Conservation (phyloP, 805 yeast species). For the Saturnispora serradocipensis region DNA sequence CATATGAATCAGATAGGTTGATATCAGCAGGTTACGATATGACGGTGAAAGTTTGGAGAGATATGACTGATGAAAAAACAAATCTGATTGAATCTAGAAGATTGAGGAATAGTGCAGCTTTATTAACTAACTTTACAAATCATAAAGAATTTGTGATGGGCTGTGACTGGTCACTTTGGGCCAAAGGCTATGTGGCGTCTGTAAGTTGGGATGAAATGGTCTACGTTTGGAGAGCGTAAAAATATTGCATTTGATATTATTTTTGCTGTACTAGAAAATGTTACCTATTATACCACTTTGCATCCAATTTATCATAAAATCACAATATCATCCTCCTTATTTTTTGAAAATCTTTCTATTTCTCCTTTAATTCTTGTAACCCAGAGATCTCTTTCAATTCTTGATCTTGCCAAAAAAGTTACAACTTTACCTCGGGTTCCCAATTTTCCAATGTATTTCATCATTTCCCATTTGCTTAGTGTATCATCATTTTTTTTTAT, state of each 20-base stretch:
- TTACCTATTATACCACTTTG: background rate
- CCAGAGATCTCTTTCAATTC: constrained; percentile 83
- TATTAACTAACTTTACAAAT: constrained; percentile 47
- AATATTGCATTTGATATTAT: background rate
- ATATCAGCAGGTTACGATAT: constrained; percentile 83
- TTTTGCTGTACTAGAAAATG: background rate
- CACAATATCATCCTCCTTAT: constrained; percentile 9
- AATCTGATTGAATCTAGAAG: constrained; percentile 38
- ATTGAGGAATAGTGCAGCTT: constrained; percentile 39
- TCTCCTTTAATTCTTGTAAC: constrained; percentile 39
- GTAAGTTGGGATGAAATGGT: constrained; percentile 97
- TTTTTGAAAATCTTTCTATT: constrained; percentile 30
- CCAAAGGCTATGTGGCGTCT: constrained; percentile 90
- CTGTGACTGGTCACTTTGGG: constrained; percentile 95
- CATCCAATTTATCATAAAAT: background rate
- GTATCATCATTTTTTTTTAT: background rate
- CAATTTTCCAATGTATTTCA: constrained; percentile 40
- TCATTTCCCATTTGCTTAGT: constrained; percentile 22
- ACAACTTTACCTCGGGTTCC: constrained; percentile 62
- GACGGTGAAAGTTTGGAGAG: constrained; percentile 85
- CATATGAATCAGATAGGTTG: constrained; percentile 65
- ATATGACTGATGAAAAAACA: constrained; percentile 51
- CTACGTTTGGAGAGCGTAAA: constrained; percentile 69
- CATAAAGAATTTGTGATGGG: constrained; percentile 91
- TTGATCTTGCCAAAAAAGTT: constrained; percentile 72